These are phyloP conservation scores for Cryphonectria nitschkei DNA, from an alignment of 2,329 filamentous ascomycete species.

Conservation along the genomic window DNA sequence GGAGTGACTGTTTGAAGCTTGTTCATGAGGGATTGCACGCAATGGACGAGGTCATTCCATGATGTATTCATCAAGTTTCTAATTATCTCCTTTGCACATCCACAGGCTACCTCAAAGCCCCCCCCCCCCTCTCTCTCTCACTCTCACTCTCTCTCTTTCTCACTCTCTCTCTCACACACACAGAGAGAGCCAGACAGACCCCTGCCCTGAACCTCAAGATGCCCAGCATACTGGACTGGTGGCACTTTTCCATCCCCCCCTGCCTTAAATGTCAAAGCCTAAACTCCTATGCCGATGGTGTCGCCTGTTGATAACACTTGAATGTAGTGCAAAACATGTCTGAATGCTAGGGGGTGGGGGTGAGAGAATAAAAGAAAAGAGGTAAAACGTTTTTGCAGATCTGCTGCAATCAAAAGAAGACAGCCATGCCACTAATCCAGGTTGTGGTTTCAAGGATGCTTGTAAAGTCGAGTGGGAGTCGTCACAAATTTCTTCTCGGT, in stretches of 20 bases:
- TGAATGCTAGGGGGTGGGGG: neutral
- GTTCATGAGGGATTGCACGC: neutral
- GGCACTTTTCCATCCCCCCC: neutral
- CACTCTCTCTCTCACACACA: neutral
- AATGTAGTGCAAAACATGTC: neutral
- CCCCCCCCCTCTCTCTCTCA: neutral
- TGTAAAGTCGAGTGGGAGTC: neutral
- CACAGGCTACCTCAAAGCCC: neutral
- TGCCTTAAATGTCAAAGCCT: neutral
- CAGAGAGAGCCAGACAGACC: neutral
- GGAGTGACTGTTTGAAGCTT: neutral
- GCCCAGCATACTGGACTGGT: neutral
- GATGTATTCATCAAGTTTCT: constrained; percentile 3
- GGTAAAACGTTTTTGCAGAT: neutral
- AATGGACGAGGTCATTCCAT: neutral
- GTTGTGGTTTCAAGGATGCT: neutral
- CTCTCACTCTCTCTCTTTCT: neutral
- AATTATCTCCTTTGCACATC: neutral
- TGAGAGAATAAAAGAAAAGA: neutral
- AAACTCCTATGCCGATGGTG: constrained; percentile 6
- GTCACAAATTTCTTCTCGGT: neutral
- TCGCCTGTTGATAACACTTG: neutral
- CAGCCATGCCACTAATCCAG: neutral
- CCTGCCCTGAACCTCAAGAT: neutral
- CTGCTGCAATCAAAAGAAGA: neutral